These are phyloP conservation scores for Tylopilus balloui DNA, from an alignment of 768 basidiomycete species.

Conservation along the genomic window DNA sequence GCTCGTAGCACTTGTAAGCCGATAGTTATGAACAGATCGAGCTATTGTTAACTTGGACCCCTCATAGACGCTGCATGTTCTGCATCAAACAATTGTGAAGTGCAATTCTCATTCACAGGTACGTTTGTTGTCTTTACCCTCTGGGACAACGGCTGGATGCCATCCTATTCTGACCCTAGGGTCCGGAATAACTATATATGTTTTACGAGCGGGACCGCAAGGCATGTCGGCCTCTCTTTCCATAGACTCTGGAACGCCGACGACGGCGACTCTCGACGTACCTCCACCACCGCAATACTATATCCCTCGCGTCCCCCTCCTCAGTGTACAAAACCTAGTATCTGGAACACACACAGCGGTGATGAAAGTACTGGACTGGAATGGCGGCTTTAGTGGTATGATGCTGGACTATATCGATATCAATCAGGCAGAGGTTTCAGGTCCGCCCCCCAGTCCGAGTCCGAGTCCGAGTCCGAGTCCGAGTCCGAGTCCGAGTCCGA, in stretches of 20 bases:
- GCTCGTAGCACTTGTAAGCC: constrained; percentile 23
- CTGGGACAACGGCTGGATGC: background rate
- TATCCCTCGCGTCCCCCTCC: constrained; percentile 18
- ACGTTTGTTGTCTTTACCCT: background rate
- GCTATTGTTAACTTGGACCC: background rate
- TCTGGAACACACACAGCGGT: constrained; percentile 22
- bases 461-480: background rate
- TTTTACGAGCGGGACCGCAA: constrained; percentile 25
- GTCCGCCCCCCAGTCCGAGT: background rate
- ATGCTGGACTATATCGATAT: constrained; percentile 28
- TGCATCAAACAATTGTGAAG: constrained; percentile 21
- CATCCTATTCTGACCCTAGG: constrained; percentile 6
- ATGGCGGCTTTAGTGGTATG: constrained; percentile 25
- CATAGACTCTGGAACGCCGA: constrained; percentile 21
- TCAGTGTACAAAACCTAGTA: constrained; percentile 17
- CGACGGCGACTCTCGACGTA: constrained; percentile 20
- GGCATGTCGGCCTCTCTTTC: constrained; percentile 27
- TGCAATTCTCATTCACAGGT: constrained; percentile 27
- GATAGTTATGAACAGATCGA: background rate
- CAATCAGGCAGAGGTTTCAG: constrained; percentile 18
- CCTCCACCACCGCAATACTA: constrained; percentile 25
- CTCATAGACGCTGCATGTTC: constrained; percentile 22
- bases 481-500: background rate
- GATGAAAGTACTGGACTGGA: constrained; percentile 26
- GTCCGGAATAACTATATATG: constrained; percentile 29